These are phyloP conservation scores for Allomyces javanicus DNA, from an alignment of 192 early-diverging fungal genomes.

Conservation along the genomic window DNA sequence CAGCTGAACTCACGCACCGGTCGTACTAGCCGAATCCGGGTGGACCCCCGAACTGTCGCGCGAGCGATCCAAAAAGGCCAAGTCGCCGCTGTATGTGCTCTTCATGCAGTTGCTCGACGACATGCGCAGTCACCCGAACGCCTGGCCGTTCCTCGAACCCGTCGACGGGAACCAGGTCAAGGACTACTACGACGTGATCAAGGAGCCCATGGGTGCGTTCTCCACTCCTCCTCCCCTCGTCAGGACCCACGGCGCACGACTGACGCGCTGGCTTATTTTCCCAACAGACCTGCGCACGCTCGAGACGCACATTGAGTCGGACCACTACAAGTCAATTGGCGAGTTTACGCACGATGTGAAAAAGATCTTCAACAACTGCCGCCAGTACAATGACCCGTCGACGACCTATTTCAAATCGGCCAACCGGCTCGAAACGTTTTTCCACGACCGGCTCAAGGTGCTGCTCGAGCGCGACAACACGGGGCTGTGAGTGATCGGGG, in stretches of 20 bases:
- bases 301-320: slow-evolving; percentile 60
- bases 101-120: slow-evolving; percentile 58
- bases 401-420: slow-evolving; percentile 70
- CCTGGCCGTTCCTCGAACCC: slow-evolving; percentile 89
- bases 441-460: slow-evolving; percentile 45
- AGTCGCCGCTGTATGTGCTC: slow-evolving; percentile 36
- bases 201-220: slow-evolving; percentile 76
- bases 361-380: slow-evolving; percentile 88
- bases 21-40: slow-evolving; percentile 46
- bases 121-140: slow-evolving; percentile 47
- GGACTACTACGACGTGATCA: slow-evolving; percentile 91
- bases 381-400: slow-evolving; percentile 71
- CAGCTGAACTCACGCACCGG: background rate
- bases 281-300: slow-evolving; percentile 60
- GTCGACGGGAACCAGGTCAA: slow-evolving; percentile 72
- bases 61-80: slow-evolving; percentile 10
- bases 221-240: background rate
- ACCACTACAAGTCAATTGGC: slow-evolving; percentile 60
- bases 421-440: slow-evolving; percentile 51
- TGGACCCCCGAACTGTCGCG: slow-evolving; percentile 80
- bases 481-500: no score
- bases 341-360: slow-evolving; percentile 64
- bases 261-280: slow-evolving; percentile 1
- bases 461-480: no score
- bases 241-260: background rate